A percentile compares a stretch with the other conserved stretches of the same genome.
These are phyloP conservation scores for Carnegiea gigantea DNA, from an alignment of 179 eudicot species.

Conservation along the genomic window DNA sequence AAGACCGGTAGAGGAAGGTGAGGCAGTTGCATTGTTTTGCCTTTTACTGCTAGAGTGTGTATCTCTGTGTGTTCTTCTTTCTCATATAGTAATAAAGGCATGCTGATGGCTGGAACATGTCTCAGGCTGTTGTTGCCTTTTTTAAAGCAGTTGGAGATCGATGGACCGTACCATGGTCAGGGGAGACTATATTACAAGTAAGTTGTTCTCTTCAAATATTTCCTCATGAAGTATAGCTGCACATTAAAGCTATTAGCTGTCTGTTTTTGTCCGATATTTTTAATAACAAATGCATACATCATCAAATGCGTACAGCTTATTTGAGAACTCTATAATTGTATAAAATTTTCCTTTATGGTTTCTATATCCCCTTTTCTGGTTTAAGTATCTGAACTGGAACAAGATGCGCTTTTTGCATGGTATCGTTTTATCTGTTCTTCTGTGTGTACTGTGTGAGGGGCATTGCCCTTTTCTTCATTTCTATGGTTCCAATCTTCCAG, in stretches of 20 bases:
- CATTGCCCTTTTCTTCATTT: not conserved
- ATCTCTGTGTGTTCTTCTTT: not conserved
- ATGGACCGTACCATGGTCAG: conserved; percentile 88
- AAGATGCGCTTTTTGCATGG: not conserved
- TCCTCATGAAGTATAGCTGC: not conserved
- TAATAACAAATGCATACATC: not conserved
- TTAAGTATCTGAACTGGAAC: not conserved
- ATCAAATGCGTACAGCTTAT: not conserved
- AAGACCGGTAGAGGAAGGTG: not conserved
- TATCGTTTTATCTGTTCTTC: not conserved
- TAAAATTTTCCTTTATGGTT: not conserved
- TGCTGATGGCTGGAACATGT: conserved; percentile 18
- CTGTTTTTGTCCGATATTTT: not conserved
- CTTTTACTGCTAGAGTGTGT: not conserved
- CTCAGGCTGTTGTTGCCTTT: conserved; percentile 54
- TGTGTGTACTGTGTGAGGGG: not conserved
- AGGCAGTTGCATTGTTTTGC: not conserved
- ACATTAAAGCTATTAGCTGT: not conserved
- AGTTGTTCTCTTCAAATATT: conserved; percentile 16
- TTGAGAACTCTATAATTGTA: not conserved
- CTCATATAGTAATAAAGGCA: not conserved
- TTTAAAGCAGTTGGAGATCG: conserved; percentile 53
- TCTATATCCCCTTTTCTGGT: not conserved
- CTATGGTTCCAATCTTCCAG: not conserved
- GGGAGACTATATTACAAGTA: conserved; percentile 75